phyloP scores from a whole-genome alignment of 345 rosid genomes.

The Citrus cavaleriei region DNA sequence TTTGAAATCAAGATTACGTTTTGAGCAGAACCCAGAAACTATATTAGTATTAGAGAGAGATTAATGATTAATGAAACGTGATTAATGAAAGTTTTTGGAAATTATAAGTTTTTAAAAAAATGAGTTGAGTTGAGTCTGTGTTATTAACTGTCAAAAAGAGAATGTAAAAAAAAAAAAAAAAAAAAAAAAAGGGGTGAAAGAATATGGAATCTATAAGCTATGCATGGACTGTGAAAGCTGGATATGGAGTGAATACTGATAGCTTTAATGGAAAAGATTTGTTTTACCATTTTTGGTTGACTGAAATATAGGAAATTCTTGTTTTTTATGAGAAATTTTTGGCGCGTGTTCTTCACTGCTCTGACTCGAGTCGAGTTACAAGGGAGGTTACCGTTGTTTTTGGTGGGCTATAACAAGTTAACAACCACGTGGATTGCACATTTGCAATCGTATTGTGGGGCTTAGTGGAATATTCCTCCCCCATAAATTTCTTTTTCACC shows the following conservation, averaged over 20 bases:
- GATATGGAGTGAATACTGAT: slow-evolving; percentile 17
- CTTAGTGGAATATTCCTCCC: background rate
- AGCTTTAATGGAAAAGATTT: slow-evolving; percentile 9
- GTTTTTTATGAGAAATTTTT: background rate
- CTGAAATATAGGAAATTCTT: background rate
- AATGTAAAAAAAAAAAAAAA: too few relatives aligned
- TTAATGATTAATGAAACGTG: background rate
- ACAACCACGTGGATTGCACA: background rate
- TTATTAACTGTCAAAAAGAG: slow-evolving; percentile 3
- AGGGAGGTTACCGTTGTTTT: background rate
- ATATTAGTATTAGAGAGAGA: background rate
- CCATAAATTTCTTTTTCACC: background rate
- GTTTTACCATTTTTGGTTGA: slow-evolving; percentile 18
- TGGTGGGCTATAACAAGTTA: background rate
- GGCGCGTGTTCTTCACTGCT: background rate
- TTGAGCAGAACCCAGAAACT: slow-evolving; percentile 23
- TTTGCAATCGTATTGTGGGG: background rate
- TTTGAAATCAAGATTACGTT: background rate
- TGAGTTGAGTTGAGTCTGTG: background rate
- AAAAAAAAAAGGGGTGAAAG: background rate
- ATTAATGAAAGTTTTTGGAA: slow-evolving; percentile 2
- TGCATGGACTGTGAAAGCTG: slow-evolving; percentile 16
- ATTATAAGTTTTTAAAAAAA: too few relatives aligned
- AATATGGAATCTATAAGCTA: slow-evolving; percentile 31
- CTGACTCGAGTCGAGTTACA: background rate